Conservation (phyloP, 176 grass and related monocot genomes). For the Bolboschoenus planiculmis region DNA sequence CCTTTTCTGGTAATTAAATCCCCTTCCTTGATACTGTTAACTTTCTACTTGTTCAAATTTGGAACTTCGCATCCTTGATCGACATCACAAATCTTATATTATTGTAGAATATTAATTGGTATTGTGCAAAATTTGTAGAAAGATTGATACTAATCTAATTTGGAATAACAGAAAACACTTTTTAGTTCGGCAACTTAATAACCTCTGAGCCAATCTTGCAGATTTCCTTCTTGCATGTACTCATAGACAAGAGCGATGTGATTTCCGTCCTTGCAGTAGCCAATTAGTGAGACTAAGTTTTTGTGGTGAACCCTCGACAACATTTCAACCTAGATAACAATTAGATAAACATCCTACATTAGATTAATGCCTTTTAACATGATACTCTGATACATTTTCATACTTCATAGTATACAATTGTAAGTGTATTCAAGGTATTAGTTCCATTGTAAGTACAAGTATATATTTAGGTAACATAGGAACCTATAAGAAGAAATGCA, state of each 20-base stretch:
- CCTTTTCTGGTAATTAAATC: too few relatives aligned
- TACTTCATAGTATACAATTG: neutral
- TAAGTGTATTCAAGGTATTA: neutral
- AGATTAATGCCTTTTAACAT: neutral
- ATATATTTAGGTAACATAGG: neutral
- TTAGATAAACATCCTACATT: neutral
- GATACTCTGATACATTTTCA: neutral
- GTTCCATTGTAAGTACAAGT: neutral
- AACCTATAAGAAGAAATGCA: neutral
- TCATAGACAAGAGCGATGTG: slow-evolving; percentile 7
- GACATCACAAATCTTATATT: neutral
- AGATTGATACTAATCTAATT: neutral
- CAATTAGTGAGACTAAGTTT: slow-evolving; percentile 25
- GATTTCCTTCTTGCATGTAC: slow-evolving; percentile 13
- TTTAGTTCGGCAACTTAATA: neutral
- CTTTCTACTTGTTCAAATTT: too few relatives aligned
- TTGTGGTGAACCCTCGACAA: slow-evolving; percentile 23
- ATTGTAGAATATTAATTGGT: neutral
- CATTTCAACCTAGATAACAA: neutral
- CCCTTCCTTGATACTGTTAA: neutral
- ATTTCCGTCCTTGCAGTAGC: slow-evolving; percentile 15
- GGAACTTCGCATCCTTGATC: neutral
- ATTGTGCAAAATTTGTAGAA: neutral
- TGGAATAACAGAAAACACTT: neutral
- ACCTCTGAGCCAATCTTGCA: slow-evolving; percentile 12